Base-by-base conservation (phyloP, 202 grass and related monocot genomes). In the Brachypodium distachyon region DNA sequence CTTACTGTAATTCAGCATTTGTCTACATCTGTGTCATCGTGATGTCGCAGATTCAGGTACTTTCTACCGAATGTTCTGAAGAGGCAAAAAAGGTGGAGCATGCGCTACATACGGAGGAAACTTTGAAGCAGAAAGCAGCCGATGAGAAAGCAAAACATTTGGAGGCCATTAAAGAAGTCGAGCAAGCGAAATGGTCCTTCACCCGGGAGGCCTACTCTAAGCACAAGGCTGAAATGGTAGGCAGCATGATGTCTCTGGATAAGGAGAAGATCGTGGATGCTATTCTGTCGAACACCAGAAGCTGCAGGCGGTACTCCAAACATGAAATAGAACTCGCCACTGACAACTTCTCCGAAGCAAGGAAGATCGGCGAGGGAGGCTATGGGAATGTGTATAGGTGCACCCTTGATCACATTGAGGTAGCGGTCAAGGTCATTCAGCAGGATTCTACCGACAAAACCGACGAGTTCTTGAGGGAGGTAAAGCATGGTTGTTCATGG, bases 311-410 rank as follows among this genome's bases (percentile, higher is more conserved):
- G 29, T 97, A 94, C 78, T 80, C 89, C 33, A 82, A 78, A 62
- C 52, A 86, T 39, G 95, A 97, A 65, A 94, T 97, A 84, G 89
- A 88, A 74, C 54, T 77, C 56, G 95, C 89, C 9, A 97, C 95
- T 63, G 84, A 87, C 68, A 92, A 98, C 52, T 98, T 98, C 80
- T 94, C 91, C 10, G 87, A 83, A 74, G 77, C 77, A 47, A 92
- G 88, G 82, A 94, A 94, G 80, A 94, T 98, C 61, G 95, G 95
- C 18, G 89, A 90, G 57, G 95, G 95, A 74, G 80, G 89, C 68
- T 94, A 90, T 62, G 95, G 95, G 22, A 77, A 86, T 87, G 95
- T 98, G 44, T 98, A 92, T 43, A 92, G 78, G 80, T 90, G 95
- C 77, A 92, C 39, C 50, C 91, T 94, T 81, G 95, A 98, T 60